Evolutionary conservation across 306 rosid species (phyloP), one percentile per base, ranked within the genome.

Genomic region (Morella rubra): DNA sequence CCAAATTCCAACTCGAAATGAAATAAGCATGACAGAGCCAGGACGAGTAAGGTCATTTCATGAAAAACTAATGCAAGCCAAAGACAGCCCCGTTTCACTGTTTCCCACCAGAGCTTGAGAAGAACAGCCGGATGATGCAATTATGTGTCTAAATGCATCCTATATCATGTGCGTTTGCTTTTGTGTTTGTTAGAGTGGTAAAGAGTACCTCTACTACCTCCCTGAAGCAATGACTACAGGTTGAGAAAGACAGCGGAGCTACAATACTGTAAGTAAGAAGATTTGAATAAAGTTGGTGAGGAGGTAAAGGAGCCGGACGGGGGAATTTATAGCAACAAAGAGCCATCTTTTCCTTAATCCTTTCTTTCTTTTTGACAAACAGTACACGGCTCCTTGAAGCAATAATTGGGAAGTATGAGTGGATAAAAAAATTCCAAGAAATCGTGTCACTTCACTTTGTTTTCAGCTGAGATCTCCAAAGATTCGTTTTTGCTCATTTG

Each of bases 401-500:
- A 74, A 87, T 87, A 75, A 80, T 78, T 73, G 75, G 77, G 80
- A 74, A 78, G 81, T 79, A 83, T 79, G 80, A 83, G 89, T 89
- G 93, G 90, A 84, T 75, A 60, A 75, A 59, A 78, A 86, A 77
- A 85, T 56, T 81, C 79, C 55, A 75, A 71, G 77, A 16, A 77
- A 72, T 78, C 81, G 85, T 86, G 87, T 88, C 85, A 81, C 90
- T 93, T 91, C 96, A 91, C 93, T 92, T 93, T 96, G 89, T 82
- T 80, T 77, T 81, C 88, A 86, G 81, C 80, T 84, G 85, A 78
- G 81, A 80, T 69, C 44, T 72, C n/a, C n/a, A n/a, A n/a, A n/a
- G n/a, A n/a, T n/a, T n/a, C n/a, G n/a, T n/a, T n/a, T n/a, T n/a
- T n/a, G n/a, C n/a, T n/a, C n/a, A n/a, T n/a, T n/a, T n/a, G n/a